Conservation (phyloP, 768 basidiomycete species). For the Pholiota conissans region DNA sequence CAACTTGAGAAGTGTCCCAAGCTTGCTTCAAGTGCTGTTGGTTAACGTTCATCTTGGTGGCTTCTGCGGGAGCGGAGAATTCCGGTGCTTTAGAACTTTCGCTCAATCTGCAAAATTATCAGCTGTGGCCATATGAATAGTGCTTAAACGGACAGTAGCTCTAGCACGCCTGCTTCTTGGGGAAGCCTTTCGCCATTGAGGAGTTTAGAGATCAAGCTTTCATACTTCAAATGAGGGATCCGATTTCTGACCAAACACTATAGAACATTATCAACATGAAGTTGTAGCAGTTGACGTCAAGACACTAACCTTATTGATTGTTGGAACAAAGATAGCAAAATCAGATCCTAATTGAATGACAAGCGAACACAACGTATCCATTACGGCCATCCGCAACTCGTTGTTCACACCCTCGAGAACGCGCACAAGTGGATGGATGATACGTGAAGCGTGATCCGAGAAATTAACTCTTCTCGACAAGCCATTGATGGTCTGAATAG, state of each 20-base stretch:
- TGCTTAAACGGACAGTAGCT: conserved; percentile 51
- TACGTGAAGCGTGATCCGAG: conserved; percentile 95
- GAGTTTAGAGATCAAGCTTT: conserved; percentile 84
- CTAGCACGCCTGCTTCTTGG: conserved; percentile 76
- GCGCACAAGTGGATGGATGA: conserved; percentile 92
- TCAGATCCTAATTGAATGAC: conserved; percentile 94
- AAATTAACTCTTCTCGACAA: conserved; percentile 94
- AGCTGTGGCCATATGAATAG: conserved; percentile 3
- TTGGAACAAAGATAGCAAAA: conserved; percentile 97
- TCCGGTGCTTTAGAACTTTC: conserved; percentile 67
- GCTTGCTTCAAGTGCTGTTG: conserved; percentile 97
- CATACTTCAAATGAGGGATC: conserved; percentile 82
- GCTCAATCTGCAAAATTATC: conserved; percentile 36
- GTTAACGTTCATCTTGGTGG: conserved; percentile 89
- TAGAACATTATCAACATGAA: neutral
- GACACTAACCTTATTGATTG: conserved; percentile 81
- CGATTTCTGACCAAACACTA: conserved; percentile 77
- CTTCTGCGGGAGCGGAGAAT: conserved; percentile 82
- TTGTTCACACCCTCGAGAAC: conserved; percentile 74
- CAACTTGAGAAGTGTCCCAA: conserved; percentile 84
- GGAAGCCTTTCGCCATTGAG: conserved; percentile 91
- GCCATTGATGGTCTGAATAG: conserved; percentile 89
- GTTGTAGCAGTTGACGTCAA: neutral
- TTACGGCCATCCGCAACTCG: conserved; percentile 81
- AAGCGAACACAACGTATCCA: conserved; percentile 92